Conservation (phyloP, 2,329 filamentous ascomycete genomes). For the Aspergillus piperis region DNA sequence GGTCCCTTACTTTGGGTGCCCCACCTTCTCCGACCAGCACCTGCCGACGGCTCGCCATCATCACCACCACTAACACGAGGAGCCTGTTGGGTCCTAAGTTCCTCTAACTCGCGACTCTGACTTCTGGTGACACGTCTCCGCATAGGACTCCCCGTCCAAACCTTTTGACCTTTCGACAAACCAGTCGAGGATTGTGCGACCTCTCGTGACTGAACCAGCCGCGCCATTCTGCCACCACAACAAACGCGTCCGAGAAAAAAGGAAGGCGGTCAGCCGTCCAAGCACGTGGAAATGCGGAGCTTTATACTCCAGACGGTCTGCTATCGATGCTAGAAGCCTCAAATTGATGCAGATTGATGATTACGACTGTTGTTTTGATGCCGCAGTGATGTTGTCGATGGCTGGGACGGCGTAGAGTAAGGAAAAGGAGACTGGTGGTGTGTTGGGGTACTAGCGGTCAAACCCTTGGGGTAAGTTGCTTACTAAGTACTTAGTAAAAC, state of each 20-base stretch:
- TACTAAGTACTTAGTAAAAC: too few relatives aligned
- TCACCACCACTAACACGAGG: background rate
- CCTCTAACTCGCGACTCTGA: constrained; percentile 38
- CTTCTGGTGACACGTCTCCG: constrained; percentile 39
- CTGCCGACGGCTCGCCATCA: constrained; percentile 3
- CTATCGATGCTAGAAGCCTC: background rate
- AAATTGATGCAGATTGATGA: background rate
- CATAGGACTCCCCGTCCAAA: constrained; percentile 10
- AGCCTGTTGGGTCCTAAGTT: background rate
- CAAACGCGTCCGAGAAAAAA: background rate
- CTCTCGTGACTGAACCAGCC: background rate
- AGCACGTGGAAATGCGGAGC: background rate
- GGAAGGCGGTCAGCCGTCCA: background rate
- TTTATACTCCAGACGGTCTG: background rate
- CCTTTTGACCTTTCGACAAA: background rate
- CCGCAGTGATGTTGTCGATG: background rate
- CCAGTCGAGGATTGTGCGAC: background rate
- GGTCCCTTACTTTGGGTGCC: constrained; percentile 11
- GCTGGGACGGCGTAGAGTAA: background rate
- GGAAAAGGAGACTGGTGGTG: background rate
- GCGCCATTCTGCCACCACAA: background rate
- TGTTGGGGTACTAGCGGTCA: background rate
- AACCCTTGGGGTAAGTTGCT: background rate
- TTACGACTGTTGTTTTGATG: background rate
- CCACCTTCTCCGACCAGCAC: constrained; percentile 1